Base-by-base conservation (phyloP, 2,329 filamentous ascomycete species). In the Eurotiales sp. region DNA sequence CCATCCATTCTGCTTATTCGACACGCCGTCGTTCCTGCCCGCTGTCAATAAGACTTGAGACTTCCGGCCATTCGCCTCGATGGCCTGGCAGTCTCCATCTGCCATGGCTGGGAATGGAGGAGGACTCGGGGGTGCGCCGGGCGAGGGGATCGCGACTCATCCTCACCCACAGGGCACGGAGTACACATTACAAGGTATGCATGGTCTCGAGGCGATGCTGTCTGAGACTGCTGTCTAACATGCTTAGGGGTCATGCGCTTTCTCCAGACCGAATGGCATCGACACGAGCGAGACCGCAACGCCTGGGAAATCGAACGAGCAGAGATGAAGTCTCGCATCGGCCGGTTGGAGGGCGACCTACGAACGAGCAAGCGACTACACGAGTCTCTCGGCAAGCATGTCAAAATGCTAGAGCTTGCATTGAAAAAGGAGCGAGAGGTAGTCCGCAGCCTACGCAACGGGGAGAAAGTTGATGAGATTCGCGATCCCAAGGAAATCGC, bases 261-360 rank as follows among this genome's bases (percentile, higher is more conserved):
- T 70, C 83, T 99, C 34, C 93, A 99, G 75, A 93, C 93, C 43
- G 92, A 99, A 81, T 99, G 93, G 93, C 93, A 99, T 73, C 87
- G 90, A 60, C 92, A 99, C 71, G 93, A 99, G 74, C 88, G 93
- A 72, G 93, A 96, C 67, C 85, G 93, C 63, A 99, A 99, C 73
- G 86, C 90, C 32, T 99, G 93, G 93, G 93, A 99, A 72, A 99
- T 99, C 68, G 93, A 99, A 73, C 86, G 90, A 66, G 93, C 95
- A 63, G 93, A 99, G 75, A 97, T 99, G 93, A 96, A 95, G 77
- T 90, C 89, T 60, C 86, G 95, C 65, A 96, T 99, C 74, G 92
- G 92, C 46, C 87, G 88, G 64, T 82, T 97, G 58, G 93, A 99
- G 72, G 93, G 93, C 50, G 89, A 95, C 60, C 83, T 86, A 27